A percentile compares a stretch with the other conserved stretches of the same genome.
Conservation (phyloP, 1,284 basidiomycete species). For the Pseudozyma sp. region DNA sequence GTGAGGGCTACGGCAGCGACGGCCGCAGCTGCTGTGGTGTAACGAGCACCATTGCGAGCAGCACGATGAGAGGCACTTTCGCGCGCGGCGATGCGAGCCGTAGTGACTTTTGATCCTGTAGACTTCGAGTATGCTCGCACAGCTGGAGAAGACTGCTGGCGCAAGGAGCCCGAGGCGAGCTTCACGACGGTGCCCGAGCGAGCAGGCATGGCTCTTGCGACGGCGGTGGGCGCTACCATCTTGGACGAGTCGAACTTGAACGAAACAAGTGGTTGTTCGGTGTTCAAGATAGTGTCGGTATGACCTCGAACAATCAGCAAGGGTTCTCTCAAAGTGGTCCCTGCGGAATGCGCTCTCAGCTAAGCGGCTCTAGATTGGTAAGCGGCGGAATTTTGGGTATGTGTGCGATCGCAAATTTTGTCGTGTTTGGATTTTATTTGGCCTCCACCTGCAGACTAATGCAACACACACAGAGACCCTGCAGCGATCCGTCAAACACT, state of each 20-base stretch:
- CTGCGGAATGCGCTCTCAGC: slow-evolving; percentile 25
- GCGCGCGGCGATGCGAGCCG: slow-evolving; percentile 5
- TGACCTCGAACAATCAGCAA: neutral
- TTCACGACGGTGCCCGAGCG: slow-evolving; percentile 8
- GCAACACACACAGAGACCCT: slow-evolving; percentile 31
- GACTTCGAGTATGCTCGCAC: slow-evolving; percentile 26
- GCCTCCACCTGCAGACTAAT: slow-evolving; percentile 25
- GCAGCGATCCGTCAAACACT: slow-evolving; percentile 9
- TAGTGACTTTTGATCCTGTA: slow-evolving; percentile 6
- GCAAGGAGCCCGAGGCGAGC: slow-evolving; percentile 5
- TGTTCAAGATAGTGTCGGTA: neutral
- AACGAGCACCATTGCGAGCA: slow-evolving; percentile 7
- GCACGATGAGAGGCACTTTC: slow-evolving; percentile 1
- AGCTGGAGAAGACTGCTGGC: slow-evolving; percentile 6
- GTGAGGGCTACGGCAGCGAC: slow-evolving; percentile 25
- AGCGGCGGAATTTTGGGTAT: slow-evolving; percentile 3
- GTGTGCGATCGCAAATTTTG: slow-evolving; percentile 1
- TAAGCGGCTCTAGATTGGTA: slow-evolving; percentile 34
- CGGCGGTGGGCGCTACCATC: slow-evolving; percentile 21
- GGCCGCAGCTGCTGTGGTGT: slow-evolving; percentile 14
- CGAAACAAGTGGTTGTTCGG: too few relatives aligned
- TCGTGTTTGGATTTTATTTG: neutral
- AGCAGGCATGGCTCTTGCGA: slow-evolving; percentile 11
- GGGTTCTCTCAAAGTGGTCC: slow-evolving; percentile 10
- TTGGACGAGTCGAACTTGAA: neutral